A percentile compares a stretch with the other conserved stretches of the same genome.
Conservation (phyloP, 345 rosid genomes). For the Linum trigynum region DNA sequence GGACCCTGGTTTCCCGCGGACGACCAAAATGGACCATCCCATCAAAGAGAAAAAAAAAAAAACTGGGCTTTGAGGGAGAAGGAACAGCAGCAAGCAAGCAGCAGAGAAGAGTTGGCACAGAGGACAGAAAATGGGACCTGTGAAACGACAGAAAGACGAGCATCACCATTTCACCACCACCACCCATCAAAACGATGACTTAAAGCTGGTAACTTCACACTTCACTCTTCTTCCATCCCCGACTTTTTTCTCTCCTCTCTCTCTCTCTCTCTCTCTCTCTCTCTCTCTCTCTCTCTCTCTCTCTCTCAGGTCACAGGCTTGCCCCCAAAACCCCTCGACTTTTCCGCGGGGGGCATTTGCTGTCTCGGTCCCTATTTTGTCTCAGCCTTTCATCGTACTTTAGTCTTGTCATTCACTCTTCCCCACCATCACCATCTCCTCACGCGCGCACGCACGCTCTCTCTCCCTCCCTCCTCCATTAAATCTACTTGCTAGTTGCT, state of each 20-base stretch:
- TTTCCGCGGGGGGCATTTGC: constrained; percentile 41
- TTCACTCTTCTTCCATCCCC: too few relatives aligned
- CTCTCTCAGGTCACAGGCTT: constrained; percentile 5
- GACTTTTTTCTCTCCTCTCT: too few relatives aligned
- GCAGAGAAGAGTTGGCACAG: not conserved
- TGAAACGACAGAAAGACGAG: too few relatives aligned
- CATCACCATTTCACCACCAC: too few relatives aligned
- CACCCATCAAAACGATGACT: too few relatives aligned
- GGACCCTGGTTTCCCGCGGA: too few relatives aligned
- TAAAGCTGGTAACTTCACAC: too few relatives aligned
- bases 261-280: not conserved
- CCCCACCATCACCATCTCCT: not conserved
- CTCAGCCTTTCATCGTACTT: constrained; percentile 54
- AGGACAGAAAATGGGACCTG: not conserved
- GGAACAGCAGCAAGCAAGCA: not conserved
- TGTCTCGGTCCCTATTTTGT: constrained; percentile 8
- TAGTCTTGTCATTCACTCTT: constrained; percentile 27
- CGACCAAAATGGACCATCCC: too few relatives aligned
- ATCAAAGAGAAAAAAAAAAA: too few relatives aligned
- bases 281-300: too few relatives aligned
- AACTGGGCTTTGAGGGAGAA: too few relatives aligned
- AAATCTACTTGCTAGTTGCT: constrained; percentile 5
- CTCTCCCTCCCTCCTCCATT: not conserved
- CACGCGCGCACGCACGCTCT: constrained; percentile 20
- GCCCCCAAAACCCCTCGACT: constrained; percentile 37